Conservation (phyloP, 176 grass and related monocot genomes). For the Musa troglodytarum region DNA sequence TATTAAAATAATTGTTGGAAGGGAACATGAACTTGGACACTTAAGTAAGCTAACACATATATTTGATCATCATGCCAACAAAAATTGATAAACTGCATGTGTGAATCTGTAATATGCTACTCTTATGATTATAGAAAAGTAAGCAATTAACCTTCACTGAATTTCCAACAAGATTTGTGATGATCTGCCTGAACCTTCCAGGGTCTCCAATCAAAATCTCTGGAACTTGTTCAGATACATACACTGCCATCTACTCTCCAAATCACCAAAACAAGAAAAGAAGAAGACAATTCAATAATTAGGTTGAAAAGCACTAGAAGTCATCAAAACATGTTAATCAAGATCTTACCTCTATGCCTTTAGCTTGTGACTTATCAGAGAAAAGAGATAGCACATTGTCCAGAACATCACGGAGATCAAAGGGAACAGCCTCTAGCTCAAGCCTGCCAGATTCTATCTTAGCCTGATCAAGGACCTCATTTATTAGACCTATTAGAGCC, state of each 20-base stretch:
- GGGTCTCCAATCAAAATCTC: constrained; percentile 14
- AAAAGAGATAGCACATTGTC: constrained; percentile 13
- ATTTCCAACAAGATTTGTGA: constrained; percentile 16
- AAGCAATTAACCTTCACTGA: constrained; percentile 8
- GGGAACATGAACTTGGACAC: background rate
- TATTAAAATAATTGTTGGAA: too few species aligned
- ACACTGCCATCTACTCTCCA: constrained; percentile 6
- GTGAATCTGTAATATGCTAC: background rate
- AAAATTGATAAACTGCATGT: too few species aligned
- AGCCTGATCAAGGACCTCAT: constrained; percentile 12
- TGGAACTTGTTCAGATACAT: constrained; percentile 14
- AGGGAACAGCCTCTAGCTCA: constrained; percentile 16
- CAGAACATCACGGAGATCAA: constrained; percentile 2
- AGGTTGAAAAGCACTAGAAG: background rate
- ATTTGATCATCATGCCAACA: too few species aligned
- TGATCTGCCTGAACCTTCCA: constrained; percentile 15
- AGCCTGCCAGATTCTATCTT: constrained; percentile 18
- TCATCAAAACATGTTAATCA: background rate
- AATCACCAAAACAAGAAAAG: background rate
- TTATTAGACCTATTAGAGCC: constrained; percentile 3
- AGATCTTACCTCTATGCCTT: constrained; percentile 8
- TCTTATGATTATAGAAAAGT: background rate
- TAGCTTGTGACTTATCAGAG: background rate
- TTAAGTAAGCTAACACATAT: background rate
- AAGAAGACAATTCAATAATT: background rate